These are phyloP conservation scores for Forsythia suspensa DNA, from an alignment of 257 asterid species.

Conservation along the genomic window DNA sequence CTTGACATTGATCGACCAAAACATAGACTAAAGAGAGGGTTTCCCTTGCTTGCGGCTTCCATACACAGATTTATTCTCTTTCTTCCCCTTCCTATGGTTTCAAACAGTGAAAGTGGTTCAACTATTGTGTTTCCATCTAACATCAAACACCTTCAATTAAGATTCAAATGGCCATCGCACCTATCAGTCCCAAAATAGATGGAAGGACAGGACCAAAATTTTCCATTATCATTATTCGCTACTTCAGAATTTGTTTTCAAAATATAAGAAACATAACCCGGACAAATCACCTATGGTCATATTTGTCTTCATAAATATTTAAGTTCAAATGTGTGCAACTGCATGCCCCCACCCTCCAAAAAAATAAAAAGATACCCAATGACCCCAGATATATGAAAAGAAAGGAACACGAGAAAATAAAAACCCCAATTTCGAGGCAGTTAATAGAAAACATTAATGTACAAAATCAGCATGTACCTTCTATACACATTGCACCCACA, in stretches of 20 bases:
- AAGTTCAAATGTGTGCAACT: not conserved
- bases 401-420: not conserved
- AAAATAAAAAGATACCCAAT: constrained; percentile 6
- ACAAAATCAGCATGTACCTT: constrained; percentile 52
- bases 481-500: constrained; percentile 79
- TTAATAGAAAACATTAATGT: constrained; percentile 6
- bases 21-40: not conserved
- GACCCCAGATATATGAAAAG: not conserved
- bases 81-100: not conserved
- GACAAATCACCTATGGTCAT: not conserved
- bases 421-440: not conserved
- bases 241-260: constrained; percentile 5
- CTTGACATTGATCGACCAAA: not conserved
- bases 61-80: not conserved
- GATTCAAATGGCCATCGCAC: constrained; percentile 1
- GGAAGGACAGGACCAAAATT: not conserved
- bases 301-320: not conserved
- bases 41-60: not conserved
- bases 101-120: not conserved
- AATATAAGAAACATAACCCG: not conserved
- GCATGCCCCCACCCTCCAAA: not conserved
- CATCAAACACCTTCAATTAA: not conserved
- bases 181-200: constrained; percentile 8
- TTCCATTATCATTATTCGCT: constrained; percentile 1
- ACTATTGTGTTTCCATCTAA: not conserved